A percentile compares a stretch with the other conserved stretches of the same genome.
These are phyloP conservation scores for Mentha longifolia DNA, from an alignment of 257 asterid species.

Conservation along the genomic window DNA sequence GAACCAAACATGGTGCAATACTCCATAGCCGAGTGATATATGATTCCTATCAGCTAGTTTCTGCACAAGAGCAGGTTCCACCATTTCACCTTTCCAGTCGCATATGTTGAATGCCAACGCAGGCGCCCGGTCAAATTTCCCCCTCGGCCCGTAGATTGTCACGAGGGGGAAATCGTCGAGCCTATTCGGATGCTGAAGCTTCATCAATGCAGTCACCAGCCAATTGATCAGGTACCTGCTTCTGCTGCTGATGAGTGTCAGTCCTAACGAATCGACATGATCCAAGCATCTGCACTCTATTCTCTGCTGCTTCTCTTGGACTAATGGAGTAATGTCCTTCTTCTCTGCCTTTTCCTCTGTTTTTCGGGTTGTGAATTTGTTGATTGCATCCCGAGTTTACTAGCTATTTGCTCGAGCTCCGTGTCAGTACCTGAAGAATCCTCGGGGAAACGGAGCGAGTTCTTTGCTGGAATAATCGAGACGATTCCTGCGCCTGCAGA, in stretches of 20 bases:
- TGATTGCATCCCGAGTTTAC: too few species aligned
- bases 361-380: too few species aligned
- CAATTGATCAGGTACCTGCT: conserved; percentile 83
- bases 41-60: conserved; percentile 80
- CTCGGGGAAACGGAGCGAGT: conserved; percentile 37
- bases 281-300: conserved; percentile 86
- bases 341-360: too few species aligned
- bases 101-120: conserved; percentile 81
- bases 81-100: conserved; percentile 90
- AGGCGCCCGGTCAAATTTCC: conserved; percentile 82
- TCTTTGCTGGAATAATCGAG: conserved; percentile 54
- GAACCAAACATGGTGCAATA: conserved; percentile 66
- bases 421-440: conserved; percentile 68
- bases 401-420: too few species aligned
- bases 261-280: conserved; percentile 80
- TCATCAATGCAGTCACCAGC: conserved; percentile 71
- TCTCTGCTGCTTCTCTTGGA: too few species aligned
- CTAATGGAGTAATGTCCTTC: too few species aligned
- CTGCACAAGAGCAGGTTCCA: conserved; percentile 82
- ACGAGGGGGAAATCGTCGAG: conserved; percentile 66
- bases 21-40: conserved; percentile 71
- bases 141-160: conserved; percentile 83
- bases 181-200: conserved; percentile 88
- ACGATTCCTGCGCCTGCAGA: conserved; percentile 67
- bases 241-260: conserved; percentile 60